Percentiles rank a stretch among this genome's conserved stretches.
Evolutionary conservation across 140 eudicot genomes (phyloP).

Genomic region (Senecio squalidus): DNA sequence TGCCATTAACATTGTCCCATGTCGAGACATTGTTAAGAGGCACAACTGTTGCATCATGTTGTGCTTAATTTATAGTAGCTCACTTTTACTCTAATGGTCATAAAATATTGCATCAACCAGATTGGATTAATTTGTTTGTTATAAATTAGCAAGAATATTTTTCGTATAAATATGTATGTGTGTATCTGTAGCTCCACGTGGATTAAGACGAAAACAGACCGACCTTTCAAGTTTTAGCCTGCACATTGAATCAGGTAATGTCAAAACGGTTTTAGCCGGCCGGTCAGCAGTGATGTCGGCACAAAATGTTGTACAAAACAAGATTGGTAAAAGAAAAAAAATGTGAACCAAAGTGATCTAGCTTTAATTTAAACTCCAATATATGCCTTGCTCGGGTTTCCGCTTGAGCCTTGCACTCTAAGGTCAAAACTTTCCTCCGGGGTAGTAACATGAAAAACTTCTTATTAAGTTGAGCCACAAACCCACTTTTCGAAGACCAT

Average conservation of each 20-base stretch:
- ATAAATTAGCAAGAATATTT: neutral
- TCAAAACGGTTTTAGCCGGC: neutral
- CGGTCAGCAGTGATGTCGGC: too few species aligned
- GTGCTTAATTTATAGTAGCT: slow-evolving; percentile 14
- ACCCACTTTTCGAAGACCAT: neutral
- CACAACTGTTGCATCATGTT: slow-evolving; percentile 1
- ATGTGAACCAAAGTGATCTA: neutral
- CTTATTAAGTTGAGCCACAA: neutral
- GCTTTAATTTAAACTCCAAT: neutral
- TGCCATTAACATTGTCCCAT: slow-evolving; percentile 1
- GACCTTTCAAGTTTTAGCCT: neutral
- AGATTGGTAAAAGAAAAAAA: neutral
- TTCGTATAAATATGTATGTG: neutral
- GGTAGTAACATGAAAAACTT: too few species aligned
- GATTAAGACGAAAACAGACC: neutral
- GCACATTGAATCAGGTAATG: neutral
- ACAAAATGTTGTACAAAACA: too few species aligned
- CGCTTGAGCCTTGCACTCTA: neutral
- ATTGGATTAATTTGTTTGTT: neutral
- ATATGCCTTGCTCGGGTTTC: neutral
- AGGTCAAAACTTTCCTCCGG: too few species aligned
- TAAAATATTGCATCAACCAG: neutral
- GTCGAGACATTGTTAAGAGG: slow-evolving; percentile 11
- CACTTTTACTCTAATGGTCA: neutral
- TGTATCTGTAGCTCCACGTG: neutral